Base-by-base conservation (phyloP, 371 early-diverging fungal species). In the Batrachochytrium dendrobatidis region DNA sequence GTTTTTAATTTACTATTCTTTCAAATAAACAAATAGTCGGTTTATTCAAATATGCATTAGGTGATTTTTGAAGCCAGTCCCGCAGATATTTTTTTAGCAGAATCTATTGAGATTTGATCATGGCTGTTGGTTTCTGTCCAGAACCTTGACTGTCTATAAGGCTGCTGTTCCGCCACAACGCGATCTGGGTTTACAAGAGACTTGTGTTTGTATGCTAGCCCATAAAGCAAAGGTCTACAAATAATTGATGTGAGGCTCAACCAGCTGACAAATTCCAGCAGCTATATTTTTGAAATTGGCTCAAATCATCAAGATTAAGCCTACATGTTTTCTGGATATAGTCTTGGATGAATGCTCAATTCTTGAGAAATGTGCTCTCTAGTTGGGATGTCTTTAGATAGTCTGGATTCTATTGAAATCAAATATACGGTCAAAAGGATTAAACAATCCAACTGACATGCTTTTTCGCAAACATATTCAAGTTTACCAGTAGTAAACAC, bases 401-500 rank as follows among this genome's bases (percentile, higher is more conserved):
- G 46, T 5, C 46, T 5, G 3, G 46, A 20, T 26, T 45, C 46
- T 39, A n/a, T n/a, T 12, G n/a, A 15, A n/a, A 39, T n/a, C 39
- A 39, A 39, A n/a, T 15, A 39, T 12, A n/a, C n/a, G 39, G n/a
- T 12, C n/a, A n/a, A n/a, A 12, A 39, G 39, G 39, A 39, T n/a
- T 12, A 39, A n/a, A n/a, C 39, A n/a, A n/a, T 39, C 39, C 39
- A 39, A 39, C 12, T 15, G 12, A 12, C 39, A 39, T 15, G 39
- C 39, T n/a, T 39, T 12, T n/a, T 39, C 39, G 39, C 15, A 12
- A n/a, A 39, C 39, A 39, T n/a, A 12, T 12, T n/a, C 39, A n/a
- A n/a, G 32, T 29, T 25, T 30, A 56, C 49, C 62, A 17, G 60
- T 51, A 5, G 58, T 22, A 52, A 64, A 63, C 22, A 64, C 63